phyloP scores from a whole-genome alignment of 768 basidiomycete species.

The Kwoniella europaea region DNA sequence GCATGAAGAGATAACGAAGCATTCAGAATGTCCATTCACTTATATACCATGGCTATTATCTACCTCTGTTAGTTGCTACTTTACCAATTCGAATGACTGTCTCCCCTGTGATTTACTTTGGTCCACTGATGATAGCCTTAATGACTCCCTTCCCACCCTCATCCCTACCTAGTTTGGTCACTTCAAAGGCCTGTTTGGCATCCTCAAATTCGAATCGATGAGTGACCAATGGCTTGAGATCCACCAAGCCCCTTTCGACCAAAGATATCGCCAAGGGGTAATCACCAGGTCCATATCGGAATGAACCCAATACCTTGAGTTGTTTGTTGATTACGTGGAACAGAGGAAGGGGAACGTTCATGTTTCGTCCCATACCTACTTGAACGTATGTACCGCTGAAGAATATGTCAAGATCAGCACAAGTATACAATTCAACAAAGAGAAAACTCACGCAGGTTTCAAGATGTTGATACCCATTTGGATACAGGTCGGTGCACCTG shows the following conservation, averaged over 20 bases:
- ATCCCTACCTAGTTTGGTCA: slow-evolving; percentile 76
- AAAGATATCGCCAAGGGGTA: slow-evolving; percentile 76
- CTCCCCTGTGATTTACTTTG: slow-evolving; percentile 11
- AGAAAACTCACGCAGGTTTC: slow-evolving; percentile 64
- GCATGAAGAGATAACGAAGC: too few relatives aligned
- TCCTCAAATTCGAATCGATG: slow-evolving; percentile 66
- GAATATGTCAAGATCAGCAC: neutral
- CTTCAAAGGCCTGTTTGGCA: slow-evolving; percentile 77
- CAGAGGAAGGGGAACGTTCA: slow-evolving; percentile 73
- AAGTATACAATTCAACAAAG: neutral
- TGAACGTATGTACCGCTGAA: slow-evolving; percentile 58
- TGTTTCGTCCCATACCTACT: slow-evolving; percentile 85
- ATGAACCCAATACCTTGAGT: slow-evolving; percentile 81
- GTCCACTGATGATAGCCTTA: slow-evolving; percentile 30
- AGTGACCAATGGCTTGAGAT: slow-evolving; percentile 85
- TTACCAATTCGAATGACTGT: neutral
- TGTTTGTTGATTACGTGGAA: slow-evolving; percentile 74
- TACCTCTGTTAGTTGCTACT: neutral
- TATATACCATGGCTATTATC: neutral
- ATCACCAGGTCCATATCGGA: slow-evolving; percentile 63
- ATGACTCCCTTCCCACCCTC: slow-evolving; percentile 69
- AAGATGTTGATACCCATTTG: slow-evolving; percentile 78
- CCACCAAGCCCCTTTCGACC: slow-evolving; percentile 76
- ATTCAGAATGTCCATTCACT: too few relatives aligned
- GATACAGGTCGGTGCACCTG: slow-evolving; percentile 88